Evolutionary conservation across 768 basidiomycete genomes (phyloP), one percentile per base, ranked within the genome.

Genomic region (Mycena crocata): DNA sequence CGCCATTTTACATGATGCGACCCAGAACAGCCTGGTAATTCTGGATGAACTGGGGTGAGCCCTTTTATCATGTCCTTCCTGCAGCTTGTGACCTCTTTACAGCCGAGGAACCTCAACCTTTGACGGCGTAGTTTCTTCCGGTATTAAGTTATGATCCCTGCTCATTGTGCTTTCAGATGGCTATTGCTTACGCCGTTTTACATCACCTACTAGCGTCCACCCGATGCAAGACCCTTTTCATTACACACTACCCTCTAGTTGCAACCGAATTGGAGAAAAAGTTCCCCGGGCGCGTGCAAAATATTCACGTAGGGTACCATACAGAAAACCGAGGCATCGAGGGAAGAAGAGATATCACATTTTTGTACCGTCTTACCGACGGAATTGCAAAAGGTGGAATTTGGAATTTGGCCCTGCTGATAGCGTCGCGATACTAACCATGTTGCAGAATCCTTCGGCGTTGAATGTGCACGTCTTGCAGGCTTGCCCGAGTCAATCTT

Each of bases 191-290:
- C 52, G 93, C 94, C 3, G 92, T 93, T 0, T 81, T 97, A 40
- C 85, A 93, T 62, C 86, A 94, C 58, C 83, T 96, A 10, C 83
- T 91, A 19, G 78, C 85, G 66, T 76, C 74, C 1, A 85, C 83
- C 30, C 84, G 84, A 67, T 90, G 89, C 78, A 91, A 90, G 76
- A 93, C 92, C 1, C 78, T 98, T 37, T 99, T 98, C 77, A 97
- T 98, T 73, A 98, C 97, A 0, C 96, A 98, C 75, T 98, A 98
- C 73, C 95, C 96, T 5, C 81, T 90, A 37, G 87, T 97, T 15
- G 94, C 94, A n/a, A 78, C 83, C 5, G 88, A 89, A 46, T 74
- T 94, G 28, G 87, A 88, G 70, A 83, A 81, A 31, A 83, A 83
- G 62, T 91, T 86, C 74, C 89, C 91, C 1, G 66, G 74, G 17